A percentile compares a stretch with the other conserved stretches of the same genome.
Conservation (phyloP, 2,329 filamentous ascomycete species). For the Tolypocladium ophioglossoides region DNA sequence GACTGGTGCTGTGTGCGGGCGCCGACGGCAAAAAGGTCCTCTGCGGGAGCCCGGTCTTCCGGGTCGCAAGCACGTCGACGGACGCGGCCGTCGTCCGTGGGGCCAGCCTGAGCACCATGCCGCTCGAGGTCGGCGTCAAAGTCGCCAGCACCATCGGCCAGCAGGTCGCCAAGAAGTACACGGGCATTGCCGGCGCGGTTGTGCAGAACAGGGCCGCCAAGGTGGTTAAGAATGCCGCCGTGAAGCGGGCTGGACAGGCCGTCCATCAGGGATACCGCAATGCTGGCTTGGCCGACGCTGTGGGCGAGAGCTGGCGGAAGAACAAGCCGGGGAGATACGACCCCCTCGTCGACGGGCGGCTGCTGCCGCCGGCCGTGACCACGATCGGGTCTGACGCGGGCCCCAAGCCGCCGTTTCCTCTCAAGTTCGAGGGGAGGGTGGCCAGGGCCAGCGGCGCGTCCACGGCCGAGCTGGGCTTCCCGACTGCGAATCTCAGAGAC, state of each 20-base stretch:
- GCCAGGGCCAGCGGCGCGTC: slow-evolving; percentile 31
- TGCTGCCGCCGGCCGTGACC: slow-evolving; percentile 20
- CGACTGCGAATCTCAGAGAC: slow-evolving; percentile 42
- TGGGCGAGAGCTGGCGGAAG: slow-evolving; percentile 25
- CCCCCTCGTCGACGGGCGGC: slow-evolving; percentile 18
- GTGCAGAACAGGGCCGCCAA: slow-evolving; percentile 31
- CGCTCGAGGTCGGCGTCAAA: slow-evolving; percentile 53
- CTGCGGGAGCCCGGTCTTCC: slow-evolving; percentile 57
- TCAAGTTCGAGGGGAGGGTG: slow-evolving; percentile 39
- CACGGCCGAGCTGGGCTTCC: slow-evolving; percentile 30
- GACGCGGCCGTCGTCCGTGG: slow-evolving; percentile 52
- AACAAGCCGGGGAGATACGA: slow-evolving; percentile 26
- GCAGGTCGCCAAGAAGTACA: slow-evolving; percentile 32
- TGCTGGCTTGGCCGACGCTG: slow-evolving; percentile 13
- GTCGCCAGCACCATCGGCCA: slow-evolving; percentile 40
- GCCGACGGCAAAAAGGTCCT: slow-evolving; percentile 38
- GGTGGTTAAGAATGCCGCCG: slow-evolving; percentile 17
- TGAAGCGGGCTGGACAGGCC: slow-evolving; percentile 29
- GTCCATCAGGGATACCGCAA: slow-evolving; percentile 25
- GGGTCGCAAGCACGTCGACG: slow-evolving; percentile 54
- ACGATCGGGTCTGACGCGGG: slow-evolving; percentile 39
- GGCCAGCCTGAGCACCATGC: slow-evolving; percentile 53
- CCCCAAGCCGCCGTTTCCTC: slow-evolving; percentile 40
- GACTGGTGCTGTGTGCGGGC: slow-evolving; percentile 50
- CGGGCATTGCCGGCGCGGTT: slow-evolving; percentile 23